phyloP scores from a whole-genome alignment of 2,329 filamentous ascomycete genomes.

The Hansfordia pulvinata region DNA sequence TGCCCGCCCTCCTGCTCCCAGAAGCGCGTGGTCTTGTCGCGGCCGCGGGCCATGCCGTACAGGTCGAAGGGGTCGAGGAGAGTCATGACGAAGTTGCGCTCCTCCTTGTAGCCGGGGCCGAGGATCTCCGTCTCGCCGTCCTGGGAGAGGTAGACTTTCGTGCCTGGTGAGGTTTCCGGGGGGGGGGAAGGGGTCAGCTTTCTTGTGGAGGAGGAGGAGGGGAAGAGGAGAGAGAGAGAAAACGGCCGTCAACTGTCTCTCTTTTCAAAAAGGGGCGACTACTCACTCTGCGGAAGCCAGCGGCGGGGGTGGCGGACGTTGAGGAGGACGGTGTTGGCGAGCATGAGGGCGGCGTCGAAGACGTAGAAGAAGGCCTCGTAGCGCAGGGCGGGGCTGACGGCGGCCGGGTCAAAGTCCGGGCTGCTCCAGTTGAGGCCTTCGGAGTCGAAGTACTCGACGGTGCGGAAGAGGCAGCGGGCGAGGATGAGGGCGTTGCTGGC shows the following conservation, averaged over 20 bases:
- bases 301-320: conserved; percentile 36
- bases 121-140: conserved; percentile 35
- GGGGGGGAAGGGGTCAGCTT: not conserved
- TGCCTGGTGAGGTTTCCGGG: conserved; percentile 7
- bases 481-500: conserved; percentile 32
- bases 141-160: conserved; percentile 32
- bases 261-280: not conserved
- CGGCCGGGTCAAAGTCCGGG: conserved; percentile 20
- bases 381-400: conserved; percentile 30
- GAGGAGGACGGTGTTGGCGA: conserved; percentile 32
- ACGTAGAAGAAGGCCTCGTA: conserved; percentile 48
- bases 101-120: conserved; percentile 34
- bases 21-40: conserved; percentile 18
- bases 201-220: not conserved
- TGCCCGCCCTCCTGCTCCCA: conserved; percentile 15
- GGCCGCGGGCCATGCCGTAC: conserved; percentile 17
- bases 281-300: conserved; percentile 28
- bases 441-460: conserved; percentile 44
- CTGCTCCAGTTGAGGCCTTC: conserved; percentile 23
- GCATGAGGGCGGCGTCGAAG: conserved; percentile 40
- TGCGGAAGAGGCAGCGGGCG: conserved; percentile 40
- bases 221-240: no score
- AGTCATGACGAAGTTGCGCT: conserved; percentile 26
- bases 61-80: conserved; percentile 27
- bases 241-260: no score